Evolutionary conservation across 1,284 basidiomycete species (phyloP).

Genomic region (Termitomyces sp.): DNA sequence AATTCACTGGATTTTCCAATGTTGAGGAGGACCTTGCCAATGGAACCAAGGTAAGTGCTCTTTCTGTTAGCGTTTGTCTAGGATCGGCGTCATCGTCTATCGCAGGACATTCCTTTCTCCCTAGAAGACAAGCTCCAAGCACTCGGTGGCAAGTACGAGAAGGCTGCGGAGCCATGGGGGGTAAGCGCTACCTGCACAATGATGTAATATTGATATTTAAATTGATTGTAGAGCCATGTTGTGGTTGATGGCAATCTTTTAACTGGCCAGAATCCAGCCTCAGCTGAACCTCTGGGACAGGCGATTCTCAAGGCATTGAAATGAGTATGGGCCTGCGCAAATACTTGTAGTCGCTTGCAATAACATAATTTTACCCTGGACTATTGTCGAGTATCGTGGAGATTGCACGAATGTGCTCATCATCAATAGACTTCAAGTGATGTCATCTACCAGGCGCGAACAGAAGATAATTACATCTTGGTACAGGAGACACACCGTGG

Average conservation of each 20-base stretch:
- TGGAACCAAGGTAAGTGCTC: conserved; percentile 31
- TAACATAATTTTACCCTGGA: background rate
- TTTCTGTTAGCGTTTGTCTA: background rate
- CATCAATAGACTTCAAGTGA: background rate
- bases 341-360: background rate
- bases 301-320: conserved; percentile 38
- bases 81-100: background rate
- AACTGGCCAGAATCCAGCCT: conserved; percentile 75
- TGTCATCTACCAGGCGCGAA: background rate
- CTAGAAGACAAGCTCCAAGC: conserved; percentile 57
- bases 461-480: background rate
- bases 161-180: conserved; percentile 50
- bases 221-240: conserved; percentile 29
- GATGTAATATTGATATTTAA: background rate
- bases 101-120: conserved; percentile 58
- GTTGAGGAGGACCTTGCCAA: conserved; percentile 54
- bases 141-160: conserved; percentile 64
- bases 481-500: conserved; percentile 21
- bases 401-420: background rate
- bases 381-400: background rate
- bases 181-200: conserved; percentile 27
- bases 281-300: conserved; percentile 46
- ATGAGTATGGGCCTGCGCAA: background rate
- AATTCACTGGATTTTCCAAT: conserved; percentile 69
- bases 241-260: conserved; percentile 38